These are phyloP conservation scores for Lachancea kluyveri DNA, from an alignment of 805 yeast species.

Conservation along the genomic window DNA sequence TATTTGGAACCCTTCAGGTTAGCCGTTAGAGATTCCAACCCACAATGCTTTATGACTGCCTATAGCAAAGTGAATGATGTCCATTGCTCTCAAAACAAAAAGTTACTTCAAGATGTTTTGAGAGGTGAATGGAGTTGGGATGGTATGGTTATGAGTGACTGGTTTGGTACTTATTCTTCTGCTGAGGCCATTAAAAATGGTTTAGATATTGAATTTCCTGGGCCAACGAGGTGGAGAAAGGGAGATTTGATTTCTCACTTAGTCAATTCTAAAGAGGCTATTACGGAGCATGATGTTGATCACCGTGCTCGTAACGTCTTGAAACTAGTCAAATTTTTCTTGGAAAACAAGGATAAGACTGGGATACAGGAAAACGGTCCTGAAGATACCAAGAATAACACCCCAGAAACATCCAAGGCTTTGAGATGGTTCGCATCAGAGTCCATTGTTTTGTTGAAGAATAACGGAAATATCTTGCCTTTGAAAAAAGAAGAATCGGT, in stretches of 20 bases:
- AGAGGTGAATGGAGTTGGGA: slow-evolving; percentile 52
- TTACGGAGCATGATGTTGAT: slow-evolving; percentile 34
- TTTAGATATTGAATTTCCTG: slow-evolving; percentile 64
- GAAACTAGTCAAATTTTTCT: slow-evolving; percentile 39
- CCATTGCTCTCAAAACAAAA: slow-evolving; percentile 45
- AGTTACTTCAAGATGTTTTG: slow-evolving; percentile 40
- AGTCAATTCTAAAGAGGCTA: slow-evolving; percentile 37
- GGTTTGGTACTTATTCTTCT: slow-evolving; percentile 52
- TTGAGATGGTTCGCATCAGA: slow-evolving; percentile 44
- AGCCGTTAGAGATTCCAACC: slow-evolving; percentile 46
- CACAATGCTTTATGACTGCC: slow-evolving; percentile 53
- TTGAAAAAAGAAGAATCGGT: slow-evolving; percentile 36
- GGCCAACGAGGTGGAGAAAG: slow-evolving; percentile 44
- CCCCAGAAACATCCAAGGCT: slow-evolving; percentile 39
- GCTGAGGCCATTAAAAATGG: slow-evolving; percentile 47
- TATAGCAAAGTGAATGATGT: slow-evolving; percentile 59
- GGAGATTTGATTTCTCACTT: slow-evolving; percentile 36
- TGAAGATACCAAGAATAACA: slow-evolving; percentile 35
- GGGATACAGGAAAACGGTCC: slow-evolving; percentile 35
- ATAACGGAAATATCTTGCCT: slow-evolving; percentile 43
- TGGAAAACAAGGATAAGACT: slow-evolving; percentile 30
- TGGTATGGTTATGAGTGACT: slow-evolving; percentile 56
- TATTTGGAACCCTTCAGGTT: slow-evolving; percentile 59
- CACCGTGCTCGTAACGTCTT: slow-evolving; percentile 44
- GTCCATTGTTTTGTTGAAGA: slow-evolving; percentile 50